Evolutionary conservation across 257 asterid species (phyloP), one percentile per base, ranked within the genome.

Genomic region (Scutellaria minor): DNA sequence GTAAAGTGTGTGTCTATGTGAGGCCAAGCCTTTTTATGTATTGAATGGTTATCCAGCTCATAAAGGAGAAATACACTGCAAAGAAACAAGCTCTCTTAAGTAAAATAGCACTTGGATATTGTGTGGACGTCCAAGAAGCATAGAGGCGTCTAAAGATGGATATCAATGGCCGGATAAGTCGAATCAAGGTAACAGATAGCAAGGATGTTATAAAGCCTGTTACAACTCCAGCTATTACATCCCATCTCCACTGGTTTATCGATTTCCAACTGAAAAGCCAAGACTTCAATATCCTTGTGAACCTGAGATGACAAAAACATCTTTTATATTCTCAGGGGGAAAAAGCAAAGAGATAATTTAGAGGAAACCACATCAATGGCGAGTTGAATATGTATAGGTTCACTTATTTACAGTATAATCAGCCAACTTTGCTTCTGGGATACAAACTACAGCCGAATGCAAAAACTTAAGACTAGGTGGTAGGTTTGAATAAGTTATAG

Each of bases 21-120:
- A 91, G 82, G 63, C 95, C 93, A 27, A 91, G 83, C 71, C 82
- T 81, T 77, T 85, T 85, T 5, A 87, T 15, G 63, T 87, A 94
- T 73, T 88, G 93, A 74, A 89, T 20, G 41, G 90, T 85, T 81
- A 91, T 74, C 97, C 97, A 91, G 71, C 95, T 79, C 94, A 89
- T 83, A 77, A 89, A 85, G 66, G 89, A 85, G 85, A 83, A 84
- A 74, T 94, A 91, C 51, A 85, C 84, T 22, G 86, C 67, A 65
- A 91, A 85, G 79, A 94, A 86, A 81, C 89, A 89, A 55, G 75
- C 81, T 51, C 96, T 84, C 78, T 79, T 89, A 13, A 88, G 74
- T 24, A 78, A 73, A 73, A 82, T 45, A 3, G 63, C 73, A 64
- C 77, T 77, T 51, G 78, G 82, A 35, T 42, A 57, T 62, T 55